These are phyloP conservation scores for Fusarium dlaminii DNA, from an alignment of 2,329 filamentous ascomycete species.

Conservation along the genomic window DNA sequence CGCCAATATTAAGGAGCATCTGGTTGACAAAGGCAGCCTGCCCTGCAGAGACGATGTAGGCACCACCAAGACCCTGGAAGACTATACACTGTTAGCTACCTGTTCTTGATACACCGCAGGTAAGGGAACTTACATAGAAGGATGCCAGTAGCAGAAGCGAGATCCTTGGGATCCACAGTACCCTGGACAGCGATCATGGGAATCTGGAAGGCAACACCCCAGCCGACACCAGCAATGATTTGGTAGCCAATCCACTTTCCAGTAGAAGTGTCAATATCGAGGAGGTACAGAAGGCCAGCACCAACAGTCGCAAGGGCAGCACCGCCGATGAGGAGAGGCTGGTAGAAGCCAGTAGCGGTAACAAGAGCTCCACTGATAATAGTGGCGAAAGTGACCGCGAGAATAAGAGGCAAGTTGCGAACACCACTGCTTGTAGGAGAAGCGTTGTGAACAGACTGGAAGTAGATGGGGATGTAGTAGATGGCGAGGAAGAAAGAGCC, in stretches of 20 bases:
- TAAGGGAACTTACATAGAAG: constrained; percentile 52
- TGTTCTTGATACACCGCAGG: not conserved
- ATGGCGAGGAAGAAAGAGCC: constrained; percentile 56
- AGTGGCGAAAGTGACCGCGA: constrained; percentile 55
- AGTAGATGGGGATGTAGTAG: constrained; percentile 60
- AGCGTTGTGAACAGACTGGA: constrained; percentile 53
- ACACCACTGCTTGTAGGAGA: constrained; percentile 54
- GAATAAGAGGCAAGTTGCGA: constrained; percentile 57
- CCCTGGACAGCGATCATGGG: constrained; percentile 62
- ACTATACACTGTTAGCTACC: constrained; percentile 43
- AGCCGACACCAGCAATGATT: constrained; percentile 59
- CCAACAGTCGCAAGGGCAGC: constrained; percentile 55
- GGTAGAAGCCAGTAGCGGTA: constrained; percentile 53
- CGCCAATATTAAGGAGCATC: constrained; percentile 49
- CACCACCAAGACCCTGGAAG: constrained; percentile 61
- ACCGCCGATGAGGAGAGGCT: constrained; percentile 58
- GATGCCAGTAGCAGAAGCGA: constrained; percentile 58
- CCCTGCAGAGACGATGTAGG: constrained; percentile 59
- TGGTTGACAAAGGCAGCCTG: constrained; percentile 59
- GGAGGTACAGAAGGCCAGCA: constrained; percentile 54
- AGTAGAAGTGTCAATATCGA: constrained; percentile 50
- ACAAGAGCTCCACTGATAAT: constrained; percentile 53
- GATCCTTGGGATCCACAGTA: constrained; percentile 52
- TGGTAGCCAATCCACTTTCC: constrained; percentile 64
- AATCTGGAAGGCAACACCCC: constrained; percentile 57